Conservation (phyloP, 2,329 filamentous ascomycete genomes). For the Gaeumannomyces sp. region DNA sequence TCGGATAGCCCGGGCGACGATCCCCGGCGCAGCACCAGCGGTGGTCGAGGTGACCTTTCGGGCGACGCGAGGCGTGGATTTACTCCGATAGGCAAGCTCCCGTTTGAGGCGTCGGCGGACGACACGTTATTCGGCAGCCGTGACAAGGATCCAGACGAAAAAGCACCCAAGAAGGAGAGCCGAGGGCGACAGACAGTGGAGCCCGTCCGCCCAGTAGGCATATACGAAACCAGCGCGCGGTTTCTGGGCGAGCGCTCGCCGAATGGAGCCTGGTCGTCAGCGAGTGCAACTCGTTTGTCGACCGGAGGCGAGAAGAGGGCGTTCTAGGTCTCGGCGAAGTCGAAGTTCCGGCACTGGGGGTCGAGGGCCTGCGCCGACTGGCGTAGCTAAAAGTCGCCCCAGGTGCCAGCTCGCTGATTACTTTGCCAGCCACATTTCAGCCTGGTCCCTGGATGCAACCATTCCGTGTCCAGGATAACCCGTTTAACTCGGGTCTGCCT, state of each 20-base stretch:
- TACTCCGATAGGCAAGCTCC: neutral
- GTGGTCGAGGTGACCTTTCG: neutral
- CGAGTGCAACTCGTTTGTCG: conserved; percentile 77
- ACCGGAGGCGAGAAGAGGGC: conserved; percentile 68
- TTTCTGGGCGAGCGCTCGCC: conserved; percentile 65
- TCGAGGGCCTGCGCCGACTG: conserved; percentile 48
- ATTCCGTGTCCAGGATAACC: too few species aligned
- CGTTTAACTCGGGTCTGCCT: too few species aligned
- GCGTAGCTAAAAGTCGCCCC: conserved; percentile 1
- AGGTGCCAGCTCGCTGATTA: neutral
- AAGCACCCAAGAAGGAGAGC: neutral
- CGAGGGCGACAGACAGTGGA: conserved; percentile 24
- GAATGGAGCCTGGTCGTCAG: conserved; percentile 72
- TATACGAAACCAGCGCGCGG: conserved; percentile 41
- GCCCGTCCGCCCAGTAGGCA: conserved; percentile 39
- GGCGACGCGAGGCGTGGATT: neutral
- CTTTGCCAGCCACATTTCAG: too few species aligned
- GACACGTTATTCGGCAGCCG: too few species aligned
- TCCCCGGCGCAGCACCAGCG: conserved; percentile 5
- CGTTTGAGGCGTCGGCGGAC: neutral
- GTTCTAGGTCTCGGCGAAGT: conserved; percentile 60
- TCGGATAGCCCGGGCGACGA: conserved; percentile 13
- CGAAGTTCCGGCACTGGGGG: conserved; percentile 60
- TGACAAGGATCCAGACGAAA: neutral
- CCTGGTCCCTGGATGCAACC: too few species aligned